Base-by-base conservation (phyloP, 148 eudicot species). In the Fagopyrum homotropicum region DNA sequence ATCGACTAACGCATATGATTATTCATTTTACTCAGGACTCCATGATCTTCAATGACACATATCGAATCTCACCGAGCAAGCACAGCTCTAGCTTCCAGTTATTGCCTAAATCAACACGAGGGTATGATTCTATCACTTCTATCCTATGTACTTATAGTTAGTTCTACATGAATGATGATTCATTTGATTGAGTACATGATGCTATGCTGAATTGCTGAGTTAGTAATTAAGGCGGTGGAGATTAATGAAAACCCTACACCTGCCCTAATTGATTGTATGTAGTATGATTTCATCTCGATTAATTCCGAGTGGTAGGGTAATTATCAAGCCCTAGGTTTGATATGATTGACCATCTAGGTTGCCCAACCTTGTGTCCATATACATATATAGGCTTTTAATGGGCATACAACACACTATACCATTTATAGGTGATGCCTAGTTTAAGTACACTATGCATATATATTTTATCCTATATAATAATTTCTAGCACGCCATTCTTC, bases 231-330 rank as follows among this genome's bases (percentile, higher is more conserved):
- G 7, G 19, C 59, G 8, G 7, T 51, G 56, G 40, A 35, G 40
- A 35, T 35, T 35, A 35, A 35, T 1, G 2, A 35, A 35, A 35
- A 35, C 40, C 40, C 40, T 35, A 35, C 40, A 35, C 7, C 15
- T 55, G 60, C 60, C 60, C 60, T 55, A 55, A 55, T 55, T 55
- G 26, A 55, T 55, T 55, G 26, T 16, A 55, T 55, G 60, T n/a
- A n/a, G 22, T 1, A 16, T 5, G 60, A 55, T 55, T 10, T 10
- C 15, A 49, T 10, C 2, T 51, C 40, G 56, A 51, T 51, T 51
- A 17, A 51, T 51, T 51, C 14, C 14, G 56, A 10, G 15, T 49
- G 3, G 9, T 10, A 49, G 14, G 52, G 11, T 49, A 9, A 3
- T 49, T 49, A 49, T 49, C 52, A 49, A 49, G 52, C 52, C 52